These are phyloP conservation scores for Nyssa sinensis DNA, from an alignment of 148 eudicot species.

Conservation along the genomic window DNA sequence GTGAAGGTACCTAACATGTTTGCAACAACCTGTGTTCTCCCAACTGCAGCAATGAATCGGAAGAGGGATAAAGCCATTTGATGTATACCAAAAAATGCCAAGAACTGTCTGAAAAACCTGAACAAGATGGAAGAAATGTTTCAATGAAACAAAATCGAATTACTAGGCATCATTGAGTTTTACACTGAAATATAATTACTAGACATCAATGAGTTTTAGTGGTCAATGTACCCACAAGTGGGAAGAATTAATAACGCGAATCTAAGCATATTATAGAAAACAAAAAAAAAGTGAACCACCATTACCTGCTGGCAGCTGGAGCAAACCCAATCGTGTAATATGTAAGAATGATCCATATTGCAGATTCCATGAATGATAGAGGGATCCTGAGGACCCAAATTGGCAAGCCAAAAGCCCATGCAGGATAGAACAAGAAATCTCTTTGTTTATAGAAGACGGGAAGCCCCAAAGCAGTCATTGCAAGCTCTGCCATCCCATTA, in stretches of 20 bases:
- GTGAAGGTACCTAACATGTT: conserved; percentile 41
- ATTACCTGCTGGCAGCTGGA: conserved; percentile 65
- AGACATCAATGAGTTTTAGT: neutral
- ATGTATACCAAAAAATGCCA: conserved; percentile 62
- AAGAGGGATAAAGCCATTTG: conserved; percentile 67
- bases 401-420: conserved; percentile 74
- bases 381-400: conserved; percentile 71
- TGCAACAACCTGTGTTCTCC: no score
- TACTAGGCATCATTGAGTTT: neutral
- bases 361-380: conserved; percentile 60
- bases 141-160: neutral
- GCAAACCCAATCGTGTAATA: conserved; percentile 79
- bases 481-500: conserved; percentile 68
- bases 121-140: neutral
- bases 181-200: no score
- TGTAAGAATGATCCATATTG: conserved; percentile 65
- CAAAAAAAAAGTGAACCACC: neutral
- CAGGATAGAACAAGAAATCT: conserved; percentile 59
- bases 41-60: conserved; percentile 57
- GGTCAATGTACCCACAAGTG: neutral
- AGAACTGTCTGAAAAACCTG: conserved; percentile 66
- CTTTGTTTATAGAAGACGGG: conserved; percentile 74
- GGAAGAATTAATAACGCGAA: no score
- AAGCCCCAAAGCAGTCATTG: conserved; percentile 58
- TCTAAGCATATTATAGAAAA: neutral